Evolutionary conservation across 2,329 filamentous ascomycete genomes (phyloP).

Genomic region (Blumeria hordei): DNA sequence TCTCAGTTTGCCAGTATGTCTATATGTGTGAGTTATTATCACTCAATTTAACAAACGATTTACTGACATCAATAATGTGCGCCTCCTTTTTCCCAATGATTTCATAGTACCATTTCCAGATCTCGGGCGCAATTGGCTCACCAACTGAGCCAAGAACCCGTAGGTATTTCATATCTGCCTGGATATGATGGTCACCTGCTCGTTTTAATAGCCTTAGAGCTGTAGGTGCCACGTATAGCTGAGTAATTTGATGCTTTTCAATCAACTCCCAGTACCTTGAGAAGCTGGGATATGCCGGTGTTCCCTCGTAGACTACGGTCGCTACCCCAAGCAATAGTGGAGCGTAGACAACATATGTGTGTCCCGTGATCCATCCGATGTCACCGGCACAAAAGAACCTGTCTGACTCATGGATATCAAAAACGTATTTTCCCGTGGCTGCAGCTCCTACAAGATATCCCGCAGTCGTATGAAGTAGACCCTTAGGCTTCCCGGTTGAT

Average conservation of each 20-base stretch:
- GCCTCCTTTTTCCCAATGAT: slow-evolving; percentile 80
- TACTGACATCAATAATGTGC: slow-evolving; percentile 77
- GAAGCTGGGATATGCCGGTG: slow-evolving; percentile 90
- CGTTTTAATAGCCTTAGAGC: slow-evolving; percentile 84
- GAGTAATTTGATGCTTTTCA: slow-evolving; percentile 79
- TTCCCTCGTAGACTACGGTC: slow-evolving; percentile 94
- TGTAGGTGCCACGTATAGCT: slow-evolving; percentile 96
- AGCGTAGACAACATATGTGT: slow-evolving; percentile 95
- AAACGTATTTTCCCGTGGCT: slow-evolving; percentile 91
- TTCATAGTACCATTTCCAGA: slow-evolving; percentile 99
- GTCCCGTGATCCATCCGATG: slow-evolving; percentile 96
- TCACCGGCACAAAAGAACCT: slow-evolving; percentile 95
- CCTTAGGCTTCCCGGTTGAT: slow-evolving; percentile 96
- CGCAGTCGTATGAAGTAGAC: slow-evolving; percentile 90
- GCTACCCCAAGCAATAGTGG: slow-evolving; percentile 79
- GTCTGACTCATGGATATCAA: slow-evolving; percentile 88
- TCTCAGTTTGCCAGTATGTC: slow-evolving; percentile 99
- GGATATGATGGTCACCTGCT: slow-evolving; percentile 79
- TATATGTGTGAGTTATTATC: slow-evolving; percentile 16
- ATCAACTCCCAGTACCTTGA: slow-evolving; percentile 98
- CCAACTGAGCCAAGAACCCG: slow-evolving; percentile 84
- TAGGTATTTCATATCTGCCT: slow-evolving; percentile 69
- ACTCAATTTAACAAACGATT: background rate
- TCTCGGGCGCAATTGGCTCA: slow-evolving; percentile 89
- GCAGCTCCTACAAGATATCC: slow-evolving; percentile 90